Base-by-base conservation (phyloP, 2,329 filamentous ascomycete species). In the Colletotrichum sp. region DNA sequence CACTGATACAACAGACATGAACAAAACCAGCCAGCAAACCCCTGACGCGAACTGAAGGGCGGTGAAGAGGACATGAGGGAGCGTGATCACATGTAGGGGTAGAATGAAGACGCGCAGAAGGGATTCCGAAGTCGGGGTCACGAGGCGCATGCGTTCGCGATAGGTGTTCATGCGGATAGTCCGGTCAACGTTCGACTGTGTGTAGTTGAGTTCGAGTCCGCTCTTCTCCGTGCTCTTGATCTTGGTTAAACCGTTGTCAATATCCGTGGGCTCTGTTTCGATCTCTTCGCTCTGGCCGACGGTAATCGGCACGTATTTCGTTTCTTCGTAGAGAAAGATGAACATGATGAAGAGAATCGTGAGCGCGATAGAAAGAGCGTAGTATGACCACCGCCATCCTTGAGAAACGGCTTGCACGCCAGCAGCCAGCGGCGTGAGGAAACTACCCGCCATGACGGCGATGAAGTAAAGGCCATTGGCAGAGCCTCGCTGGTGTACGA, bases 11-110 rank as follows among this genome's bases (percentile, higher is more conserved):
- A 82, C 80, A 3, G 77, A 82, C 3, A 83, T 78, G 14, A 84
- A 76, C 5, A 86, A 76, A 1, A 85, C 83, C 6, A 87, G 80
- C 82, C 82, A 84, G 5, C 82, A 81, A 3, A 87, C 80, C 0
- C 83, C 79, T 0, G 81, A 81, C 4, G 84, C 85, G 69, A 86
- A 87, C 21, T 85, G 84, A 3, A 87, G 55, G 0, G 82, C 84
- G 2, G 83, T 82, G 72, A 84, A 87, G 7, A 83, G 74, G 10
- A 87, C 82, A 2, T 84, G 83, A 1, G 85, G 80, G 16, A 75
- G 62, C 9, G 48, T 66, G 7, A 77, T 70, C 38, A 73, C 73
- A 21, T 65, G 66, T 4, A 77, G 59, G 4, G 75, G 73, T 7
- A 75, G n/a, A 7, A 70, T 16, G 14, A 81, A 79, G 5, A 76